Base-by-base conservation (phyloP, 305 asterid genomes). In the Fraxinus dipetala region DNA sequence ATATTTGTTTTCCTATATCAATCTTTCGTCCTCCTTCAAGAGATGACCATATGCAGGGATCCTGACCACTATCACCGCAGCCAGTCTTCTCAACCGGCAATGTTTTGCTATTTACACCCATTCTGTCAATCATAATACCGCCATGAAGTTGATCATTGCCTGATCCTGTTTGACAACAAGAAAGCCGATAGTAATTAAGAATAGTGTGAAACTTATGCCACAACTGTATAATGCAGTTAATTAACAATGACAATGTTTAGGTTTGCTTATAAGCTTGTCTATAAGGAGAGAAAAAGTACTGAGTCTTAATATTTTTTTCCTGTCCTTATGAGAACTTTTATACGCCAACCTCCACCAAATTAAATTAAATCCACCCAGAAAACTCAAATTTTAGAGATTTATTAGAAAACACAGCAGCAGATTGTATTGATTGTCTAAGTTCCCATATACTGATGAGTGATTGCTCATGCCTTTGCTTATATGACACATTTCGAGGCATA, bases 1-100 rank as follows among this genome's bases (percentile, higher is more conserved):
- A 95, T 77, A 95, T 94, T 76, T 88, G 92, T 79, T 93, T 92
- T 82, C 97, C 96, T 82, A 89, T 88, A 80, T 76, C 95, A 83
- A 94, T 88, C 61, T 81, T 87, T 51, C 81, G 80, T 85, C 97
- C 97, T 87, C 97, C 95, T 85, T 89, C 93, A 1, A 91, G 93
- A 76, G 97, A 93, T 80, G 98, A 87, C 97, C 98, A 94, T 80
- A 91, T 91, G 82, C 83, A 79, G 4, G 88, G 89, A 81, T 65
- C 80, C 81, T 88, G 90, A 85, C 84, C 91, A 80, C 85, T 88
- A 67, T 82, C 89, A 56, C 36, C 51, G 82, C 82, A 16, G 63
- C 75, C 79, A 78, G 70, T 82, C 83, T 82, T 89, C 90, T 90
- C 97, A 81, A 82, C 59, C 80, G 72, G 87, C 79, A 82, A 48